These are phyloP conservation scores for Helianthus annuus DNA, from an alignment of 129 eudicot genomes.

Conservation along the genomic window DNA sequence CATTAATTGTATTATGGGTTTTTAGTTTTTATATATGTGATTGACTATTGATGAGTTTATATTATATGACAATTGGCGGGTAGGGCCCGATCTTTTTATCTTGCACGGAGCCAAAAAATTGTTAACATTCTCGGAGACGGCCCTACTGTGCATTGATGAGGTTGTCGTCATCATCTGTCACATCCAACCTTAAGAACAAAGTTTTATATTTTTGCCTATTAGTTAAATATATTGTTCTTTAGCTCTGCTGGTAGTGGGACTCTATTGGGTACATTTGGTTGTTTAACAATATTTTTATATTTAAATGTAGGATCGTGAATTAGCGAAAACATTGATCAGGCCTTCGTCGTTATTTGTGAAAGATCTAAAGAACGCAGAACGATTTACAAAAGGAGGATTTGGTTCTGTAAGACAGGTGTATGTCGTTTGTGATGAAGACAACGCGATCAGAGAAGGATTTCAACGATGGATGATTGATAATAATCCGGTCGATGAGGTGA, in stretches of 20 bases:
- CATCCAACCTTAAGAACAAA: neutral
- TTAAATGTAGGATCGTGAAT: constrained; percentile 45
- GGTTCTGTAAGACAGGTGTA: constrained; percentile 53
- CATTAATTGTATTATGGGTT: too few species aligned
- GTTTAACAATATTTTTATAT: neutral
- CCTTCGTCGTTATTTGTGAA: constrained; percentile 39
- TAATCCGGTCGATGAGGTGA: constrained; percentile 38
- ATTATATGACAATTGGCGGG: too few species aligned
- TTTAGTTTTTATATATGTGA: too few species aligned
- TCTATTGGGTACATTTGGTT: neutral
- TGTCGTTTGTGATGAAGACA: constrained; percentile 48
- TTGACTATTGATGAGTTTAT: too few species aligned
- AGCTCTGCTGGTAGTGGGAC: too few species aligned
- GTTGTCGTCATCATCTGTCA: too few species aligned
- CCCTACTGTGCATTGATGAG: too few species aligned
- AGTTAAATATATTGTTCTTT: too few species aligned
- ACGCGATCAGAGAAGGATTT: constrained; percentile 31
- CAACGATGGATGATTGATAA: constrained; percentile 50
- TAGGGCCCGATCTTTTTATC: too few species aligned
- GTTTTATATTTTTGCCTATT: neutral
- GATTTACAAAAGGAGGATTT: constrained; percentile 40
- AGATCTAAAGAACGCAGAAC: constrained; percentile 23
- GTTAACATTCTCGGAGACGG: too few species aligned
- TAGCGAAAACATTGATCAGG: constrained; percentile 49
- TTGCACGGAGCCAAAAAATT: too few species aligned